Base-by-base conservation (phyloP, 441 rosid genomes). In the Pelargonium fulgidum region DNA sequence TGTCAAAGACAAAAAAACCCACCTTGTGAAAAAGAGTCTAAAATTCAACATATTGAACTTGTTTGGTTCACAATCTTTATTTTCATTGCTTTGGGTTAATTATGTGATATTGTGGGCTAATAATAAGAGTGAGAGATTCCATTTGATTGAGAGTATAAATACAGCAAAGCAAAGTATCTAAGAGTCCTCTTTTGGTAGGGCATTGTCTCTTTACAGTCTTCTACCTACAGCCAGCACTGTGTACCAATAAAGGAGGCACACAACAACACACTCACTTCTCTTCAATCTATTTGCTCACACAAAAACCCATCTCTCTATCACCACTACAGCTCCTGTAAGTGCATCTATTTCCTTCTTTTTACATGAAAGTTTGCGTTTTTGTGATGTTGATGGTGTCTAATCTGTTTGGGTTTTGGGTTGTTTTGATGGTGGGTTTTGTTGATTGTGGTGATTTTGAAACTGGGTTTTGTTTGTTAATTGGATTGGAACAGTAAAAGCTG, bases 121-220 rank as follows among this genome's bases (percentile, higher is more conserved):
- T 16, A 20, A 58, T 2, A 2, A 12, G 14, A 22, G 64, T 16
- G 36, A 26, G 26, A 16, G 64, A 59, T 61, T 20, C 19, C 12
- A 20, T 61, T 47, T 47, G 54, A 22, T 7, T 20, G 42, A 62
- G 77, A 65, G 73, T 48, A 72, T 70, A 77, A 69, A 74, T 79
- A 71, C 67, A 73, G 77, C 68, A 68, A 58, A 70, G 78, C 72
- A 64, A 74, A 81, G 71, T 66, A 75, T 75, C 83, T 12, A 64
- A 77, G 78, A 73, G 63, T 72, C 76, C 72, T 74, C 74, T 71
- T 72, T 73, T 76, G 77, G 85, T 84, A 87, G 88, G 92, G 90
- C 88, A 83, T 80, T 72, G 20, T 24, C 71, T 61, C 61, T 62
- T 59, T 11, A 64, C 71, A 63, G 70, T 10, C 77, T 61, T 66